Evolutionary conservation across 768 basidiomycete genomes (phyloP), one percentile per base, ranked within the genome.

Genomic region (Macrolepiota albuminosa): DNA sequence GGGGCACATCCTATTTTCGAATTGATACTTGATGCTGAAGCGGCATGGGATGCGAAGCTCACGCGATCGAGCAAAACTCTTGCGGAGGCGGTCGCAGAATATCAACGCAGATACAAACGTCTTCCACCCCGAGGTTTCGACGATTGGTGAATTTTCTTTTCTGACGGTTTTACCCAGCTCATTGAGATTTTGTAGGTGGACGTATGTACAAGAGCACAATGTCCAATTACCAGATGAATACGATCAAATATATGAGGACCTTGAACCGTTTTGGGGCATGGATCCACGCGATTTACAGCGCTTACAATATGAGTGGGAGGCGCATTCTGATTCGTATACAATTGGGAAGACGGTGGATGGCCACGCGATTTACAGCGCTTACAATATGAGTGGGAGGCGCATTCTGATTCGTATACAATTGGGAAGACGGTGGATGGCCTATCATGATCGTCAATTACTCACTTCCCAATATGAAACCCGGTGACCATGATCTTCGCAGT

Each of bases 221-320:
- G 85, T 92, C 34, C 82, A 84, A 64, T 83, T 95, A 46, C 80
- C 89, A 18, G 94, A 96, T 71, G 93, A 95, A 67, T 95, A 92
- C 68, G 90, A 90, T 66, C 78, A 80, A 49, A 83, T 95, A 33
- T 68, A 80, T 55, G 73, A 79, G 51, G 93, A 96, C 71, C 74
- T 97, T 21, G 84, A 84, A 52, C 92, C 91, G 0, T 96, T 89
- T 71, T 93, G 88, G 86, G 77, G 82, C 1, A 76, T 95, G 62
- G 64, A 73, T 34, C 78, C 79, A 7, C 56, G 51, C 6, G 76
- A 76, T 39, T 63, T 80, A 34, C 74, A 71, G 42, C 61, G 58
- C 14, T 70, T 76, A 6, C 71, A 76, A 60, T 54, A 62, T 11
- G 74, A 74, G 0, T 74, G 75, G 72, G 78, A 78, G 61, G 71